Conservation (phyloP, 805 yeast species). For the Wickerhamomyces queroliae region DNA sequence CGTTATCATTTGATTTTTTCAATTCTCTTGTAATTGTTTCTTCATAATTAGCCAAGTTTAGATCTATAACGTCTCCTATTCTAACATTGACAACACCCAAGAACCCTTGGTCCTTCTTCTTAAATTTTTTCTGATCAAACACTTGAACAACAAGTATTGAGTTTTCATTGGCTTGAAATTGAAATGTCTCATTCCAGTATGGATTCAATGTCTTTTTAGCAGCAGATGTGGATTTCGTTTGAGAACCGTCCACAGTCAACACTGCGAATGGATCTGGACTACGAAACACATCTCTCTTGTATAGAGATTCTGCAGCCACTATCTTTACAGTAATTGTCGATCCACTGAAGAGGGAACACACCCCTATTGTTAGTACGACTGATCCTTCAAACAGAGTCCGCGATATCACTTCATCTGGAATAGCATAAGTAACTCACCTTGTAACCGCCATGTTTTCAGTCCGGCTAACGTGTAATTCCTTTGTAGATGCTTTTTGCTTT, state of each 20-base stretch:
- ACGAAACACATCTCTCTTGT: conserved; percentile 90
- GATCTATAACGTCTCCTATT: conserved; percentile 82
- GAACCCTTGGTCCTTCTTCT: conserved; percentile 97
- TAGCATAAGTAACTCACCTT: background rate
- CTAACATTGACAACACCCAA: conserved; percentile 92
- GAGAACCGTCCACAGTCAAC: conserved; percentile 94
- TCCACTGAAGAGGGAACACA: conserved; percentile 7
- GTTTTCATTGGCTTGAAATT: conserved; percentile 69
- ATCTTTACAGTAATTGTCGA: conserved; percentile 47
- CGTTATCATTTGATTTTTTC: conserved; percentile 84
- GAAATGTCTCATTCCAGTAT: conserved; percentile 93
- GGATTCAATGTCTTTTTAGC: conserved; percentile 94
- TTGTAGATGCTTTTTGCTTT: too few relatives aligned
- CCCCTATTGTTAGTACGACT: conserved; percentile 7
- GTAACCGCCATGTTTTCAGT: too few relatives aligned
- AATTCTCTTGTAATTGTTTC: conserved; percentile 92
- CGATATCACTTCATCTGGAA: background rate
- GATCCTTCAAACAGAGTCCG: background rate
- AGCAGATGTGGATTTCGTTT: conserved; percentile 90
- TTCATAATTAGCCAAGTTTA: conserved; percentile 41
- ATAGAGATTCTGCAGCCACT: conserved; percentile 93
- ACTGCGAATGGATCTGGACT: conserved; percentile 99
- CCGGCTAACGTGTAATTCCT: too few relatives aligned
- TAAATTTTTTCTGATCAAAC: conserved; percentile 95
- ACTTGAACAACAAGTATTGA: conserved; percentile 89